Evolutionary conservation across 371 early-diverging fungal genomes (phyloP), one percentile per base, ranked within the genome.

Genomic region (Syncephalis plumigaleata): DNA sequence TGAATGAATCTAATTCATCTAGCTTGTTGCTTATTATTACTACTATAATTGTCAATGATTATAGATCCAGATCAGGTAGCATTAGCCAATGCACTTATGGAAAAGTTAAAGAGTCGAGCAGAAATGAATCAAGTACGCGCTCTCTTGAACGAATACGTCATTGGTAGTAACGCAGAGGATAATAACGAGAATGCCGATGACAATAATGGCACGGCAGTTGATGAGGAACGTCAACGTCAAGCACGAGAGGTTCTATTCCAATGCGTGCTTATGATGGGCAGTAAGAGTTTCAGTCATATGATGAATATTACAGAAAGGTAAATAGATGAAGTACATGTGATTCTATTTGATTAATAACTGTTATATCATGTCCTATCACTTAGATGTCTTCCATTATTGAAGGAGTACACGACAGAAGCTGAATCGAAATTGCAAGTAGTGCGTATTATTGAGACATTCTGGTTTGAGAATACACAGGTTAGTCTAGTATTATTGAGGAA

Each of bases 261-360:
- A 54, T 81, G 79, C 49, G 68, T 91, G 39, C 64, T 91, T 49
- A 64, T 85, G 45, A 65, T 85, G 20, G 93, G 92, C 21, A 78
- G 81, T 63, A 92, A 93, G 63, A 84, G 84, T 59, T 91, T 95
- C 68, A 83, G 82, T 39, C 96, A 95, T 57, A 71, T 87, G 38
- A 57, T 93, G 53, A 89, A 84, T 54, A 81, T 87, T 7, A 75
- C 91, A 36, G 96, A 95, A 54, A 66, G 85, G 71, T 82, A 58
- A 47, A n/a, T n/a, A 36, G 7, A 31, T 36, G 18, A 40, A 7
- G 43, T 25, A 21, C 18, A 43, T n/a, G 22, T 15, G 22, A 2
- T 13, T n/a, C 16, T 16, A 16, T 43, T 1, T 20, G 13, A 13
- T 16, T 13, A 1, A 1, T 15, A 15, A 18, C 1, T 2, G 1